Evolutionary conservation across 139 green algal genomes (phyloP).

Genomic region (Spirogloea muscicola): DNA sequence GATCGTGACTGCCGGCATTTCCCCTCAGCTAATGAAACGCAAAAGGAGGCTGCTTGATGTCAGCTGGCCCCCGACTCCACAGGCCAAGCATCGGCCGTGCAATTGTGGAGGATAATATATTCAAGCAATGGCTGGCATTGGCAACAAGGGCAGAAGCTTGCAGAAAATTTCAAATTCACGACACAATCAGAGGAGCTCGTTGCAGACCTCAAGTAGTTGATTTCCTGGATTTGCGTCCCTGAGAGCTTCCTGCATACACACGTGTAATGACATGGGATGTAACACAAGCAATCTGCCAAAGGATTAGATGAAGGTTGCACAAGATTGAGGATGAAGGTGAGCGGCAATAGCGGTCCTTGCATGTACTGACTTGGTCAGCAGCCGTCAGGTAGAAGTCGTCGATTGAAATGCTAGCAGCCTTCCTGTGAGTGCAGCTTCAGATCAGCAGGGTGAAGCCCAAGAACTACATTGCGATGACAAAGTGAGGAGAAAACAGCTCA

Average conservation of each 20-base stretch:
- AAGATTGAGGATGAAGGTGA: not conserved
- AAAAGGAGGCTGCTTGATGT: no score
- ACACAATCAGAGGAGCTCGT: no score
- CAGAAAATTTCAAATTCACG: no score
- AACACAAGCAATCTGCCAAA: not conserved
- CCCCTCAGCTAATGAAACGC: constrained; percentile 60
- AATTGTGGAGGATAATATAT: no score
- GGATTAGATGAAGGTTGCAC: not conserved
- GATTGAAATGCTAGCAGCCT: constrained; percentile 75
- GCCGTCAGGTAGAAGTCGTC: constrained; percentile 97
- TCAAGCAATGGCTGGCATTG: no score
- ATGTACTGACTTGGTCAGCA: constrained; percentile 33
- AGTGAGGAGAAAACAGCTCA: not conserved
- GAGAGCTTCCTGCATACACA: constrained; percentile 47
- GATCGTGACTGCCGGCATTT: constrained; percentile 92
- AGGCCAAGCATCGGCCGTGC: no score
- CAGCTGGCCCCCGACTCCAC: no score
- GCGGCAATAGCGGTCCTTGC: not conserved
- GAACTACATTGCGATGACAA: not conserved
- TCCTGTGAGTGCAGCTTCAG: constrained; percentile 2
- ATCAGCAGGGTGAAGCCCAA: not conserved
- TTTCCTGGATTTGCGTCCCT: constrained; percentile 64
- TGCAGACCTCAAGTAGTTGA: constrained; percentile 70
- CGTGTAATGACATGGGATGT: constrained; percentile 1
- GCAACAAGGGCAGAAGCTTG: no score